A percentile compares a stretch with the other conserved stretches of the same genome.
phyloP scores from a whole-genome alignment of 2,329 filamentous ascomycete genomes.

The Verticillium dahliae region DNA sequence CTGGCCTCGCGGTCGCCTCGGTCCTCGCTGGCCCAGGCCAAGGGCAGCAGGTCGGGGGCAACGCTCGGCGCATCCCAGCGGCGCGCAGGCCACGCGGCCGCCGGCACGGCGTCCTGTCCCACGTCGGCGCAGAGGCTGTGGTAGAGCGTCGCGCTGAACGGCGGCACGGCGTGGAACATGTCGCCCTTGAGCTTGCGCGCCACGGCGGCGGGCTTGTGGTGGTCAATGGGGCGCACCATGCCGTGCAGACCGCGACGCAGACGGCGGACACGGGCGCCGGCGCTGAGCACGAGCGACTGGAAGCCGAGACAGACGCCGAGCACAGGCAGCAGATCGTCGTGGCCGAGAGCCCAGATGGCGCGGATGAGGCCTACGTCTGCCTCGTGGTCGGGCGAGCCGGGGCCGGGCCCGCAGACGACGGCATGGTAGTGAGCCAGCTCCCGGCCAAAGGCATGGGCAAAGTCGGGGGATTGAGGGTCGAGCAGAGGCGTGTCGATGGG shows the following conservation, averaged over 20 bases:
- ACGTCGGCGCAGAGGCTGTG: slow-evolving; percentile 57
- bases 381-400: slow-evolving; percentile 66
- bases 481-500: slow-evolving; percentile 61
- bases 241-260: slow-evolving; percentile 75
- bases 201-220: slow-evolving; percentile 24
- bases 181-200: slow-evolving; percentile 27
- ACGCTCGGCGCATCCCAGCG: slow-evolving; percentile 31
- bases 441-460: slow-evolving; percentile 35
- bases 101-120: slow-evolving; percentile 35
- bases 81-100: slow-evolving; percentile 24
- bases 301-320: slow-evolving; percentile 88
- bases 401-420: slow-evolving; percentile 84
- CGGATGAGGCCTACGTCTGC: slow-evolving; percentile 80
- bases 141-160: slow-evolving; percentile 69
- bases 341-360: slow-evolving; percentile 63
- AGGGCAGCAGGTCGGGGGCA: slow-evolving; percentile 40
- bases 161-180: slow-evolving; percentile 57
- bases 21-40: slow-evolving; percentile 56
- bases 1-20: slow-evolving; percentile 22
- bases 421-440: slow-evolving; percentile 64
- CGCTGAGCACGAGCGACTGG: slow-evolving; percentile 67
- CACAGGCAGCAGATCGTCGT: slow-evolving; percentile 60
- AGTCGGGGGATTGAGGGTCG: slow-evolving; percentile 32
- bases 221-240: slow-evolving; percentile 64
- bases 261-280: slow-evolving; percentile 59